These are phyloP conservation scores for Fusarium brevicatenulatum DNA, from an alignment of 2,329 filamentous ascomycete genomes.

Conservation along the genomic window DNA sequence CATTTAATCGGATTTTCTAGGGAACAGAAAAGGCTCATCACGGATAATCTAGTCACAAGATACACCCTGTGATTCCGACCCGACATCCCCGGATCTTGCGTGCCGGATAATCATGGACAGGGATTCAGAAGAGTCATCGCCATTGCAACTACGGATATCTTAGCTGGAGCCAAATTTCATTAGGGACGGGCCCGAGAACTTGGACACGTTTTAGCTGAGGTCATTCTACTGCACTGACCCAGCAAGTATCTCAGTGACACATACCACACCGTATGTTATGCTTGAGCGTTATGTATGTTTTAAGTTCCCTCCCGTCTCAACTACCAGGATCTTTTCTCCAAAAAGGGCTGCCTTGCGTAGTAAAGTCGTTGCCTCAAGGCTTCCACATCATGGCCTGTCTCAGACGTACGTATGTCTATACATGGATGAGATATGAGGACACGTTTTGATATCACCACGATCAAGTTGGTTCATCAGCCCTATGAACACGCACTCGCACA, in stretches of 20 bases:
- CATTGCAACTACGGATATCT: background rate
- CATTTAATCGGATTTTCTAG: background rate
- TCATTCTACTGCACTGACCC: background rate
- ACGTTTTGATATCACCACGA: constrained; percentile 5
- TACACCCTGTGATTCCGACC: background rate
- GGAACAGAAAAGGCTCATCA: constrained; percentile 3
- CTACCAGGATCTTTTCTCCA: constrained; percentile 8
- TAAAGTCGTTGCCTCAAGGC: constrained; percentile 30
- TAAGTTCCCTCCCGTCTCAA: background rate
- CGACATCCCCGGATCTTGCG: constrained; percentile 28
- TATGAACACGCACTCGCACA: constrained; percentile 1
- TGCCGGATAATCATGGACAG: constrained; percentile 30
- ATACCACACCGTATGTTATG: constrained; percentile 11
- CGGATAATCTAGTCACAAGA: constrained; percentile 12
- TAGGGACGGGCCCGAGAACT: constrained; percentile 1
- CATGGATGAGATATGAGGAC: background rate
- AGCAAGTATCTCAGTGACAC: background rate
- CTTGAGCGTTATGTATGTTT: constrained; percentile 25
- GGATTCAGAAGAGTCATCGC: constrained; percentile 24
- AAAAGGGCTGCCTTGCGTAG: constrained; percentile 25
- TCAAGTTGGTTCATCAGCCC: constrained; percentile 21
- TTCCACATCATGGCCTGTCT: constrained; percentile 20
- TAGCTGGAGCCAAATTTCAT: background rate
- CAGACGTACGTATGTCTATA: constrained; percentile 4
- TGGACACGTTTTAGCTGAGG: background rate